Evolutionary conservation across 2,329 filamentous ascomycete genomes (phyloP), one percentile per base, ranked within the genome.

Genomic region (Pseudogymnoascus sp.): DNA sequence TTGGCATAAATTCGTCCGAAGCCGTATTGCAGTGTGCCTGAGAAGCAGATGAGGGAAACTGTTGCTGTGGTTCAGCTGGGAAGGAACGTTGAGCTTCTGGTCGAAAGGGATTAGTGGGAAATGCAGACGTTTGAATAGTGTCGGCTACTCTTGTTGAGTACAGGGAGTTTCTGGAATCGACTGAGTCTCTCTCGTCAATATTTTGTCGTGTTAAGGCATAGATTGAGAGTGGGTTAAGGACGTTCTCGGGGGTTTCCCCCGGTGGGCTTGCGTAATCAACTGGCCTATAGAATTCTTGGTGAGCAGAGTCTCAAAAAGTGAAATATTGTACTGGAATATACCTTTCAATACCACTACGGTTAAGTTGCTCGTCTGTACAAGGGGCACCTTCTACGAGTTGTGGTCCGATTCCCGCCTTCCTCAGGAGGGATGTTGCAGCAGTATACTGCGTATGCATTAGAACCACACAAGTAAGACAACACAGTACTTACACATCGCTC

Each of bases 141-240:
- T 61, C 16, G 12, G 62, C 49, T 26, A 39, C 21, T 8, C 59
- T 60, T n/a, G 21, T n/a, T 12, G 16, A 39, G 19, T 60, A 33
- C 52, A 63, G 2, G 63, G 61, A 10, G 60, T 64, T 33, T 55
- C 55, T 7, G 61, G 65, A 4, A 55, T 70, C 69, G 11, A 67
- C 67, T 6, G 68, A 69, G 52, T 70, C 68, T 58, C 66, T 43
- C 61, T 70, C 69, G 2, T 67, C 66, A 10, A 70, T 68, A 8
- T 66, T 65, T 59, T 68, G 70, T 12, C 69, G 65, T 1, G 69
- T 68, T 65, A 70, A 66, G 23, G 68, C 66, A 35, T 67, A 70
- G 14, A 70, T 70, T 6, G 69, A 69, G 11, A 70, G 33, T 1
- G 69, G 69, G 31, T 70, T 69, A 1, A 70, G 65, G 11, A 70